Base-by-base conservation (phyloP, 768 basidiomycete genomes). In the Kwoniella europaea region DNA sequence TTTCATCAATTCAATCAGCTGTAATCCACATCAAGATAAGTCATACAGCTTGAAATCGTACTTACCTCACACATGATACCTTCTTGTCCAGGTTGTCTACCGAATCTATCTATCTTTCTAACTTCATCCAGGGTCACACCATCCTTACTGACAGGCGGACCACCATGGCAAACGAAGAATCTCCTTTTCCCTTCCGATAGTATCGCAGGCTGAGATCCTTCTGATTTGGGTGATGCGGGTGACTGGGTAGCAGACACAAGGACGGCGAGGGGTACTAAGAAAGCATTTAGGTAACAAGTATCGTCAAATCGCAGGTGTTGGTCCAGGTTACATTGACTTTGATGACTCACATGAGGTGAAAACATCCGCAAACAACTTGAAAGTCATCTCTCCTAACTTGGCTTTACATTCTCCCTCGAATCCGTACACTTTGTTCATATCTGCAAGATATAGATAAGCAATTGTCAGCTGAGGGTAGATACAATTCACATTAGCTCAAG, bases 121-220 rank as follows among this genome's bases (percentile, higher is more conserved):
- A 98, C 90, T 63, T 98, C 95, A 18, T 96, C 94, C 43, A 98
- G 86, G 3, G 93, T 95, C n/a, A 98, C 92, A 53, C 88, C 91
- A 77, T 98, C 97, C 79, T 91, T 92, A 84, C 93, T 94, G 86
- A 98, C 98, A 18, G 98, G 86, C 16, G 75, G 77, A 16, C 97
- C 97, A 12, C 97, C 96, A 79, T 99, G 97, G 5, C 96, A 93
- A 72, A 98, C 89, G 75, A 97, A 96, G 85, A 91, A 97, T 35
- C 95, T 90, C 82, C 93, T 94, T 63, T 86, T 83, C 66, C 92
- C 86, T 1, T 91, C 88, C 16, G 92, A 92, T 29, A 99, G 86
- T 71, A 98, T 97, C 3, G 89, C 81, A 52, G 84, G 75, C 67
- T 80, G 64, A 6, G 88, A 80, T n/a, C 83, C 84, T 63, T 82